phyloP scores from a whole-genome alignment of 108 stramenopile genomes.

The Aurantiochytrium sp. region DNA sequence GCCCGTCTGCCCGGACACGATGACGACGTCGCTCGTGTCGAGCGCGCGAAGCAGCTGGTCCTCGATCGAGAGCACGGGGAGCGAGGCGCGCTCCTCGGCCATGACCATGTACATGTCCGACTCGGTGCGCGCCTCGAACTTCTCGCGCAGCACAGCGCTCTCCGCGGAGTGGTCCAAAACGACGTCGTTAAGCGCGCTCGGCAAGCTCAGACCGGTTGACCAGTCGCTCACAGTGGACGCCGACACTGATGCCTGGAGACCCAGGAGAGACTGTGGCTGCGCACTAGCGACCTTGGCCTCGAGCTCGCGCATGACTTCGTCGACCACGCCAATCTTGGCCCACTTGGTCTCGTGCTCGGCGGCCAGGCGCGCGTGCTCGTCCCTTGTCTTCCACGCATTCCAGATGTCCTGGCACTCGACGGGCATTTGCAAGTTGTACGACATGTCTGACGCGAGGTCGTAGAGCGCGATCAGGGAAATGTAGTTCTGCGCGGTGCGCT shows the following conservation, averaged over 20 bases:
- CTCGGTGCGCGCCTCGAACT: not conserved
- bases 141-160: not conserved
- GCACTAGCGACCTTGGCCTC: not conserved
- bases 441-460: not conserved
- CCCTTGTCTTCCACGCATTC: not conserved
- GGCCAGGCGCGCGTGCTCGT: not conserved
- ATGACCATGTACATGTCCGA: not conserved
- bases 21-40: constrained; percentile 37
- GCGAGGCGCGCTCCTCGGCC: not conserved
- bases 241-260: not conserved
- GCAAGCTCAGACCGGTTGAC: not conserved
- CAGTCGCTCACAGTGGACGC: not conserved
- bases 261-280: not conserved
- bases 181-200: not conserved
- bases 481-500: not conserved
- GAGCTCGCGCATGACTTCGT: not conserved
- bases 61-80: constrained; percentile 24
- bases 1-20: constrained; percentile 59
- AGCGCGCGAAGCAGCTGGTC: constrained; percentile 39
- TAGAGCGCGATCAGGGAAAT: not conserved
- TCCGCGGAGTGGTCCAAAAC: not conserved
- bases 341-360: not conserved
- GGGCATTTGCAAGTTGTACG: constrained; percentile 2
- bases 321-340: not conserved
- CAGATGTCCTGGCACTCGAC: not conserved